Evolutionary conservation across 805 yeast species (phyloP).

Genomic region (Saturnispora bothae): DNA sequence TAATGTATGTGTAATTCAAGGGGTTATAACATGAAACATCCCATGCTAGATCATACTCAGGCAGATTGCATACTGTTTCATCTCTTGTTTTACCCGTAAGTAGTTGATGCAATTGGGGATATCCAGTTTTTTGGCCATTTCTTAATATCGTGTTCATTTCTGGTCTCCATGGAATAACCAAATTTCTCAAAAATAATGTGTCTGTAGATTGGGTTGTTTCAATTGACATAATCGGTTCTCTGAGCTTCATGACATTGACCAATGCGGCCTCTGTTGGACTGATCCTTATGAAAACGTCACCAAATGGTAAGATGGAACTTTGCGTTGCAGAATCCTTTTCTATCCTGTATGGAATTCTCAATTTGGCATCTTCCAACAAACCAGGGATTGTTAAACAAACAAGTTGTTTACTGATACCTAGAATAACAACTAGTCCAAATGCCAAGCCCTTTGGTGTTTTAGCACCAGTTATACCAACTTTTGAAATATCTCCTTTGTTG

Average conservation of each 20-base stretch:
- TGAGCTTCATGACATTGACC: constrained; percentile 39
- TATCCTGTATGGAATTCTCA: constrained; percentile 34
- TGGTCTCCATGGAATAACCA: constrained; percentile 71
- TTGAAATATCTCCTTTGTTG: constrained; percentile 36
- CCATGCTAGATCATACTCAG: constrained; percentile 51
- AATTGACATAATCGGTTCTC: constrained; percentile 22
- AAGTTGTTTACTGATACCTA: constrained; percentile 22
- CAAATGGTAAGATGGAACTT: constrained; percentile 34
- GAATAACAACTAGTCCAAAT: constrained; percentile 22
- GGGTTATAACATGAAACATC: constrained; percentile 30
- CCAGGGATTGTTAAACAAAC: constrained; percentile 45
- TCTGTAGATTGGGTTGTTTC: constrained; percentile 32
- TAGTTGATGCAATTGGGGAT: constrained; percentile 51
- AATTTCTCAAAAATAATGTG: constrained; percentile 56
- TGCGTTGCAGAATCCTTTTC: constrained; percentile 32
- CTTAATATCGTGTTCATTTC: constrained; percentile 75
- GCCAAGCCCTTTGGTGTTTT: constrained; percentile 15
- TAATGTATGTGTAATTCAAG: constrained; percentile 21
- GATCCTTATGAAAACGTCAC: constrained; percentile 47
- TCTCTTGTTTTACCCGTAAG: constrained; percentile 72
- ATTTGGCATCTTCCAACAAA: constrained; percentile 43
- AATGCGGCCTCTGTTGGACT: constrained; percentile 45
- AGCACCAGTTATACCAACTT: constrained; percentile 42
- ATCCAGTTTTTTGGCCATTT: constrained; percentile 54
- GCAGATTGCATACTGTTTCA: constrained; percentile 24